A percentile compares a stretch with the other conserved stretches of the same genome.
These are phyloP conservation scores for Rhizopogon vulgaris DNA, from an alignment of 768 basidiomycete genomes.

Conservation along the genomic window DNA sequence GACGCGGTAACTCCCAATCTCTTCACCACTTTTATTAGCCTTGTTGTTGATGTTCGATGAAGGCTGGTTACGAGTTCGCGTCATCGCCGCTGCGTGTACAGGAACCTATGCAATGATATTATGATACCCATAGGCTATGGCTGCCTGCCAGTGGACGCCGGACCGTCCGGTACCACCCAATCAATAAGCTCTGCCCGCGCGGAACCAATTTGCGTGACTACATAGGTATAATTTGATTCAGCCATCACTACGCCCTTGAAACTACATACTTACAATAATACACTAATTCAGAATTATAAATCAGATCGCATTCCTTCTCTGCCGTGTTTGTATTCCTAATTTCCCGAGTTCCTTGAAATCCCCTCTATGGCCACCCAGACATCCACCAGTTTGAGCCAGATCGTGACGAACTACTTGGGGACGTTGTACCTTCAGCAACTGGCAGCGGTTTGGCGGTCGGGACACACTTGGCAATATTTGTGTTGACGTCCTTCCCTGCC, in stretches of 20 bases:
- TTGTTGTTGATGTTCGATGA: too few relatives aligned
- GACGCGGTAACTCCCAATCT: conserved; percentile 51
- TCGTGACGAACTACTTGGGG: background rate
- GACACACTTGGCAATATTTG: background rate
- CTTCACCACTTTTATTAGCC: too few relatives aligned
- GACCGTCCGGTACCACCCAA: too few relatives aligned
- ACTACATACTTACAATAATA: too few relatives aligned
- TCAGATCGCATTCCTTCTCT: too few relatives aligned
- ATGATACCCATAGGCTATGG: too few relatives aligned
- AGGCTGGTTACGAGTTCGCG: conserved; percentile 78
- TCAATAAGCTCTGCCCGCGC: too few relatives aligned
- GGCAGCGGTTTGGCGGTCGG: background rate
- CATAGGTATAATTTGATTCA: background rate
- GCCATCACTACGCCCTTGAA: conserved; percentile 5
- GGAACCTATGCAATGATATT: conserved; percentile 25
- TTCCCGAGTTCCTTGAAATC: background rate
- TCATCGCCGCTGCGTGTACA: conserved; percentile 55
- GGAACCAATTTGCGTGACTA: too few relatives aligned
- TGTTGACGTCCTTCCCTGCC: background rate
- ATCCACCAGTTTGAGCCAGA: conserved; percentile 9
- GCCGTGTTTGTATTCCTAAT: too few relatives aligned
- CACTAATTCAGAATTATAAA: too few relatives aligned
- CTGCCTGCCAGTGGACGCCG: too few relatives aligned
- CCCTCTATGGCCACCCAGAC: conserved; percentile 4
- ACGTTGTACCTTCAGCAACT: background rate